A percentile compares a stretch with the other conserved stretches of the same genome.
Conservation (phyloP, 169 alveolate genomes). For the Perkinsus olseni region DNA sequence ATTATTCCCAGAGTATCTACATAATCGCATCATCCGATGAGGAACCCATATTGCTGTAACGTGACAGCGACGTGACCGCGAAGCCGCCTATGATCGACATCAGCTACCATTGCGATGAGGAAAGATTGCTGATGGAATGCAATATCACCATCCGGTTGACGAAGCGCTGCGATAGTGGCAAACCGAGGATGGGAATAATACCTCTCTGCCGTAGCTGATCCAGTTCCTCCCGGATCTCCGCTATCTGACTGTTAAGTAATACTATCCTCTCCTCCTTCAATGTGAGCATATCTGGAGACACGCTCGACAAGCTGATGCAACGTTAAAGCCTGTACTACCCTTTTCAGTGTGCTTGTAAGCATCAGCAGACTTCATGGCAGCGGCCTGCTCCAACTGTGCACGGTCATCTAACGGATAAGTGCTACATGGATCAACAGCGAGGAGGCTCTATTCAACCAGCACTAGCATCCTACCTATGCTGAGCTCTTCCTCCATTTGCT, state of each 20-base stretch:
- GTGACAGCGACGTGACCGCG: no score
- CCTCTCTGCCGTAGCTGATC: background rate
- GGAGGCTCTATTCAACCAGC: background rate
- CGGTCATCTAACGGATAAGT: background rate
- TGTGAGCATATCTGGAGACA: background rate
- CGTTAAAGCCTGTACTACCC: background rate
- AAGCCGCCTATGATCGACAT: no score
- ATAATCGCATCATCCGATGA: no score
- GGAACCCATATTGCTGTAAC: no score
- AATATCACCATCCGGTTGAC: no score
- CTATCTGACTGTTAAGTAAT: background rate
- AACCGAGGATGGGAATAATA: no score
- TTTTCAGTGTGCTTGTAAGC: background rate
- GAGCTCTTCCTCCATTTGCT: background rate
- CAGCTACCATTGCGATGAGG: no score
- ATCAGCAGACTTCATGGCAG: background rate
- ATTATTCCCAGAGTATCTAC: background rate
- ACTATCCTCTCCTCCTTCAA: background rate
- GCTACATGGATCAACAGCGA: background rate
- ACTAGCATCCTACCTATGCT: background rate
- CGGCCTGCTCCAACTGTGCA: background rate
- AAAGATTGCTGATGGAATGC: no score
- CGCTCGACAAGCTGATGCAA: background rate
- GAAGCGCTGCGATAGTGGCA: no score
- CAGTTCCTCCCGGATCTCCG: background rate